Percentiles rank a stretch among this genome's conserved stretches.
Conservation (phyloP, 495 filamentous ascomycete genomes). For the Xylaria longipes region DNA sequence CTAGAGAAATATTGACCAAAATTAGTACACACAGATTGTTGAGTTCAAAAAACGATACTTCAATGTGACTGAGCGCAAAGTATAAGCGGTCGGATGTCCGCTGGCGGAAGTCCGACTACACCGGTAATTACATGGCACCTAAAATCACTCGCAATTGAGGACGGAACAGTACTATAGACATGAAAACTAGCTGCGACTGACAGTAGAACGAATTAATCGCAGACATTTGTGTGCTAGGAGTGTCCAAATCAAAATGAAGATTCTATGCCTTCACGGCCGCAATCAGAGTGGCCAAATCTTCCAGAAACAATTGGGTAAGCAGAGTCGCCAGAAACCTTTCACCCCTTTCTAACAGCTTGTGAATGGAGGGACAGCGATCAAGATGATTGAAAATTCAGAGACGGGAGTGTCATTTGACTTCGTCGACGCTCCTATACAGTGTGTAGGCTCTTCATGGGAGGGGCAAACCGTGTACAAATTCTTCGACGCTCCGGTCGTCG, state of each 20-base stretch:
- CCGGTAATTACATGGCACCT: background rate
- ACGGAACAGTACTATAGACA: background rate
- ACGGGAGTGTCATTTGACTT: background rate
- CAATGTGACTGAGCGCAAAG: background rate
- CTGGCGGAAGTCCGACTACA: background rate
- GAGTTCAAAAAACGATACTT: background rate
- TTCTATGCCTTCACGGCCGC: conserved; percentile 69
- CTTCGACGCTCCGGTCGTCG: conserved; percentile 47
- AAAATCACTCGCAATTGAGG: background rate
- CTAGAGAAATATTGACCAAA: background rate
- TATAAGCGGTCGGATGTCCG: background rate
- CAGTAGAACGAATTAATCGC: background rate
- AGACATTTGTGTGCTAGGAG: background rate
- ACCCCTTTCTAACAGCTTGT: background rate
- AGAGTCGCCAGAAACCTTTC: background rate
- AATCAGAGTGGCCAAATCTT: conserved; percentile 66
- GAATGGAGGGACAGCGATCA: background rate
- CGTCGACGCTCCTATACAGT: background rate
- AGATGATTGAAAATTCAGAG: background rate
- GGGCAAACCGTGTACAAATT: conserved; percentile 44
- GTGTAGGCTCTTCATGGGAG: background rate
- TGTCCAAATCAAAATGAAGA: conserved; percentile 46
- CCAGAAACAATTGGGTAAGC: conserved; percentile 51
- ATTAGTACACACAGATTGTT: background rate
- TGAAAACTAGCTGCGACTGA: background rate